Conservation (phyloP, 75 land plant species). For the Ceratopteris richardii region DNA sequence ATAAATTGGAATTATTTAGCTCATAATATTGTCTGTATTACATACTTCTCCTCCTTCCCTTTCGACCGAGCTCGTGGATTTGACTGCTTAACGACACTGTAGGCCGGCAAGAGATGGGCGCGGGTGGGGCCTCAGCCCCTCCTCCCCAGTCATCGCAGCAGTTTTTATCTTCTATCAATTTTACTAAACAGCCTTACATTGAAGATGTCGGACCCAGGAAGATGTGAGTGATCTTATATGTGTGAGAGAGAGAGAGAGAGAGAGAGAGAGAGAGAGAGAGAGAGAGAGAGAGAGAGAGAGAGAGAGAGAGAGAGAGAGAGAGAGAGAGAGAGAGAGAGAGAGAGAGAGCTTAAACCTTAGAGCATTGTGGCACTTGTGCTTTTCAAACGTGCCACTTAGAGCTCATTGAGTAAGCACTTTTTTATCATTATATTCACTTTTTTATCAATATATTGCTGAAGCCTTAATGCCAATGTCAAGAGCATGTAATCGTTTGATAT, state of each 20-base stretch:
- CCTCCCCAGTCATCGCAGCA: not conserved
- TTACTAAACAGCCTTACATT: constrained; percentile 40
- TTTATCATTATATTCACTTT: too few relatives aligned
- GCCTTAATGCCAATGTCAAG: too few relatives aligned
- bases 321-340: not conserved
- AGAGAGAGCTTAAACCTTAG: too few relatives aligned
- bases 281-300: not conserved
- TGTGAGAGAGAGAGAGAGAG: not conserved
- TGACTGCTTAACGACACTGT: too few relatives aligned
- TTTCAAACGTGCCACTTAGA: not conserved
- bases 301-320: not conserved
- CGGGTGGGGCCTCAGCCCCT: not conserved
- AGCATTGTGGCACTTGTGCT: not conserved
- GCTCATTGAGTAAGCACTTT: too few relatives aligned
- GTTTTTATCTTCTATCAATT: constrained; percentile 13
- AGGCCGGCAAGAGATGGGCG: constrained; percentile 4
- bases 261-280: constrained; percentile 1
- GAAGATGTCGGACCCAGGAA: constrained; percentile 47
- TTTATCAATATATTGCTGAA: too few relatives aligned
- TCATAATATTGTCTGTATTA: too few relatives aligned
- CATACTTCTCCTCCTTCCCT: too few relatives aligned
- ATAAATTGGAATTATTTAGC: too few relatives aligned
- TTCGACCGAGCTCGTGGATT: too few relatives aligned
- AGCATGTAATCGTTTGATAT: too few relatives aligned
- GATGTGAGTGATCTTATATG: constrained; percentile 22